Conservation (phyloP, 345 rosid species). For the Jatropha curcas region DNA sequence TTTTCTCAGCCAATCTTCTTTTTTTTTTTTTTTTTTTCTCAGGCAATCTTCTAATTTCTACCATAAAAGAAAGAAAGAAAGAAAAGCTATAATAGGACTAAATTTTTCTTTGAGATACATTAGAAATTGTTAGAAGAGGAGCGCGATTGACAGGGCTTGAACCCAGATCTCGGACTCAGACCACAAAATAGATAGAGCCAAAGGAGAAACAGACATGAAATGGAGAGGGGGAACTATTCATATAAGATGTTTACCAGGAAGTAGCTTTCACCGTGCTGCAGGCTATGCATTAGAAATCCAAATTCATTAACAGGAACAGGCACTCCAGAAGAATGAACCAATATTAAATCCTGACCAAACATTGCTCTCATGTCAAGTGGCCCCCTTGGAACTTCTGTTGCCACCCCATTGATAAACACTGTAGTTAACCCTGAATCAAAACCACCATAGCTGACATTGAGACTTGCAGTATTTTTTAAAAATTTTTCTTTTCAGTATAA, state of each 20-base stretch:
- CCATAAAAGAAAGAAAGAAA: neutral
- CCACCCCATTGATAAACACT: conserved; percentile 80
- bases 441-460: no score
- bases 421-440: conserved; percentile 59
- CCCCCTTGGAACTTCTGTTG: conserved; percentile 78
- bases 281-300: conserved; percentile 68
- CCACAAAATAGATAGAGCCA: neutral
- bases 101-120: no score
- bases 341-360: conserved; percentile 67
- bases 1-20: no score
- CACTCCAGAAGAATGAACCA: conserved; percentile 82
- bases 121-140: no score
- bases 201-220: neutral
- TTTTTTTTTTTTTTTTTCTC: no score
- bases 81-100: no score
- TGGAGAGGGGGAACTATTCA: neutral
- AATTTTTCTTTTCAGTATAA: no score
- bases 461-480: no score
- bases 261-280: conserved; percentile 93
- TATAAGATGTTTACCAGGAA: conserved; percentile 64
- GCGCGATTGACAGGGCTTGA: no score
- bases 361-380: conserved; percentile 70
- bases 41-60: no score
- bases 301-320: conserved; percentile 72
- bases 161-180: no score